A percentile compares a stretch with the other conserved stretches of the same genome.
Conservation (phyloP, 352 stramenopile genomes). For the Saprolegnia parasitica region DNA sequence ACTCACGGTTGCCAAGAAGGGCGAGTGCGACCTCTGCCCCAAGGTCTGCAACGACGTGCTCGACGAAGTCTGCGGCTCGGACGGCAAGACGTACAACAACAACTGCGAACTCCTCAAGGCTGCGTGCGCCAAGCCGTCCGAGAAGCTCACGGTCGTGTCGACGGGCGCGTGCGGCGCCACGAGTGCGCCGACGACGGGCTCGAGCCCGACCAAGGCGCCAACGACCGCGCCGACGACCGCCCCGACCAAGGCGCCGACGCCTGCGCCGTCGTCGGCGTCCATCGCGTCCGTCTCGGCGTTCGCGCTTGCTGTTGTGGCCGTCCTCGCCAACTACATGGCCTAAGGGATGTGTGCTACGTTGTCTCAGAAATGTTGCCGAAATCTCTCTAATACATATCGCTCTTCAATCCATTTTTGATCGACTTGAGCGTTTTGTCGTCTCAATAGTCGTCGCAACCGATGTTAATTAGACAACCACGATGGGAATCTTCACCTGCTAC, state of each 20-base stretch:
- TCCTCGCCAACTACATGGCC: not conserved
- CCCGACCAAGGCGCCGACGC: not conserved
- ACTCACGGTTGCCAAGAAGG: conserved; percentile 43
- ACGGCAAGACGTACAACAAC: conserved; percentile 43
- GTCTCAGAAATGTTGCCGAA: too few relatives aligned
- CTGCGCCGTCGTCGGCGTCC: not conserved
- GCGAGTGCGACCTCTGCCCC: conserved; percentile 34
- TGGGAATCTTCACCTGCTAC: too few relatives aligned
- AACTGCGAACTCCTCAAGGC: conserved; percentile 32
- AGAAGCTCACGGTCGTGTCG: conserved; percentile 16
- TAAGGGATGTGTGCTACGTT: too few relatives aligned
- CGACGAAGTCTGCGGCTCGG: conserved; percentile 38
- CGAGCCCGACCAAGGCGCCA: not conserved
- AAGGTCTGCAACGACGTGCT: conserved; percentile 34
- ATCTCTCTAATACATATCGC: too few relatives aligned
- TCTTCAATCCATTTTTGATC: too few relatives aligned
- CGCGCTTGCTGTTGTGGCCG: not conserved
- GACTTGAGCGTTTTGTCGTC: too few relatives aligned
- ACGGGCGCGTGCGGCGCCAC: not conserved
- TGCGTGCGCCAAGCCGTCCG: conserved; percentile 19
- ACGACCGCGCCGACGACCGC: too few relatives aligned
- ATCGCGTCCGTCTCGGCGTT: not conserved
- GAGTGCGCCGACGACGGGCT: not conserved
- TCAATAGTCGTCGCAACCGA: too few relatives aligned
- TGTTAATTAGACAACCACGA: too few relatives aligned